Evolutionary conservation across 768 basidiomycete species (phyloP), one percentile per base, ranked within the genome.

Genomic region (Pulveroboletus sp.): DNA sequence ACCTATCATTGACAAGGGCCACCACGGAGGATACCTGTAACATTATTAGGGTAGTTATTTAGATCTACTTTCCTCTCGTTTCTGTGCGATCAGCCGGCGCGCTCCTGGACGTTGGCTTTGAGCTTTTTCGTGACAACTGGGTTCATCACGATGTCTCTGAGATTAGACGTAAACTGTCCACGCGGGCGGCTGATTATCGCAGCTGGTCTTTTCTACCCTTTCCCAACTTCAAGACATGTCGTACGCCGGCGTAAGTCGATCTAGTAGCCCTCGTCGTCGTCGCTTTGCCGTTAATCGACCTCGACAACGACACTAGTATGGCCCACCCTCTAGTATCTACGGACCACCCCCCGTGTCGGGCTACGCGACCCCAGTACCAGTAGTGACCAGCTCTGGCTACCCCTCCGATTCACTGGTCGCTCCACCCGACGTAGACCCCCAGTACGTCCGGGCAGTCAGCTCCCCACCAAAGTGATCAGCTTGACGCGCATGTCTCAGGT

Each of bases 401-500:
- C 38, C 44, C 8, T 9, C 33, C 2, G 6, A 8, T 8, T 8
- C 14, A 18, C 18, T 50, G 46, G 27, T 7, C 3, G 14, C 54
- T 5, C 54, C 68, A 6, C 76, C 81, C 10, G 86, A 84, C 28
- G 82, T 82, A 12, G 89, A 91, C 48, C 86, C 86, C 24, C 80
- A 85, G 89, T 91, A 57, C 64, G 85, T 37, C 17, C 36, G n/a
- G 17, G 21, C 3, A 21, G 17, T 37, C 36, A 36, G 35, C 6
- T 6, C 35, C 8, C 15, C n/a, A 26, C 24, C 6, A 6, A 15
- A 14, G 15, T 15, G 26, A 11, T 10, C 6, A 4, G 24, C 6
- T 28, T 30, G 17, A 43, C 8, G 17, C 3, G 17, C 7, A 6
- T 8, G n/a, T 3, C 4, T 12, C 14, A 90, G 88, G 59, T 61